Conservation (phyloP, 495 filamentous ascomycete genomes). For the Penicillium cinerascens region DNA sequence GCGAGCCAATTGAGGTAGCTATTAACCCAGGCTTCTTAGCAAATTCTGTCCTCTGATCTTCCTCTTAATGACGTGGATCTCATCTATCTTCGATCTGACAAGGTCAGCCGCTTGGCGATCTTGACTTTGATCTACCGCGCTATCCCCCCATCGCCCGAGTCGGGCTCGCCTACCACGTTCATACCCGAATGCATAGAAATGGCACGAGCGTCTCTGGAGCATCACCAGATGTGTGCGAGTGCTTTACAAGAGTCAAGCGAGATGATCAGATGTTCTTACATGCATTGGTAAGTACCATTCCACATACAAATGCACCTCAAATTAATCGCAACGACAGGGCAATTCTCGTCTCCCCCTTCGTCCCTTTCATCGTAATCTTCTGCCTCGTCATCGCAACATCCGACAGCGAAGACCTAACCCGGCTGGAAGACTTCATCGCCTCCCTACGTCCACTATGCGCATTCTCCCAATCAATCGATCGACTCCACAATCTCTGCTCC, state of each 20-base stretch:
- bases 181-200: slow-evolving; percentile 57
- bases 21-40: slow-evolving; percentile 18
- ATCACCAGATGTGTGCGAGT: slow-evolving; percentile 51
- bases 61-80: slow-evolving; percentile 30
- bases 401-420: slow-evolving; percentile 43
- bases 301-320: not conserved
- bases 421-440: slow-evolving; percentile 53
- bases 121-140: slow-evolving; percentile 62
- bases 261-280: slow-evolving; percentile 51
- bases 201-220: slow-evolving; percentile 51
- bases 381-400: slow-evolving; percentile 58
- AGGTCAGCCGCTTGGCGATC: slow-evolving; percentile 51
- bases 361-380: slow-evolving; percentile 68
- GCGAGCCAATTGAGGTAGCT: no score
- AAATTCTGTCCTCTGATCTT: slow-evolving; percentile 4
- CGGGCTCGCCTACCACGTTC: slow-evolving; percentile 46
- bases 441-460: slow-evolving; percentile 51
- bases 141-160: slow-evolving; percentile 40
- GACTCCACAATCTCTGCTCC: slow-evolving; percentile 57
- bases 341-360: slow-evolving; percentile 62
- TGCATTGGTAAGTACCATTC: slow-evolving; percentile 53
- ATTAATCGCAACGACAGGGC: slow-evolving; percentile 41
- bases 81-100: slow-evolving; percentile 52
- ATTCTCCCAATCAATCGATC: slow-evolving; percentile 54
- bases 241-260: slow-evolving; percentile 43